Evolutionary conservation across 805 yeast genomes (phyloP), one percentile per base, ranked within the genome.

Genomic region (Teunomyces stri): DNA sequence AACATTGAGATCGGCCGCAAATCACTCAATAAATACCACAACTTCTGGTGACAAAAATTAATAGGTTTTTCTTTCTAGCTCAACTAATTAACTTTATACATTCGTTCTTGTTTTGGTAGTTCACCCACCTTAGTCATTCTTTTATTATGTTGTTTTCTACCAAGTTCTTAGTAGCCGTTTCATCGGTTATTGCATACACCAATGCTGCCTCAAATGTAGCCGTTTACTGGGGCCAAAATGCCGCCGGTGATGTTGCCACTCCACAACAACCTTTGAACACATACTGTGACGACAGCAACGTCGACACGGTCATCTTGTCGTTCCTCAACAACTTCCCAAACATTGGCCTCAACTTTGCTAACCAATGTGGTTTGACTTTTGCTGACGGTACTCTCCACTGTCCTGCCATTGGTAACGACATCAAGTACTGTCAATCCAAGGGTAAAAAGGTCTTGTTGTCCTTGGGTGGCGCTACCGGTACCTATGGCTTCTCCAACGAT

Each of bases 151-250:
- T 28, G 35, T 28, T 37, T 22, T 37, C 40, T 37, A 37, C 44
- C 44, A 42, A 28, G 13, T 30, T 42, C 44, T 7, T 31, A 15
- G 12, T 31, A 16, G 29, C 34, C 44, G 38, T 37, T 6, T 37
- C 44, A 11, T 30, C 44, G 20, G 37, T 42, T 22, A 20, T 42
- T 16, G 45, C 45, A 6, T 12, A n/a, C 31, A 44, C 48, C 31
- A 27, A 25, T 25, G 37, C 44, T 10, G 28, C 34, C 34, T 15
- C 25, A 6, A 85, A 87, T 53, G 79, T 89, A 34, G 96, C 85
- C 18, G 74, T 87, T 9, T 89, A 89, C 68, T 89, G 96, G 96
- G 96, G 97, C 45, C 96, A 89, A 68, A 79, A 80, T 57, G 81
- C 92, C n/a, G 83, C 79, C 6, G 54, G 60, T 9, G 31, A 22